phyloP scores from a whole-genome alignment of 176 grass and related monocot species.

The Poa pratensis region DNA sequence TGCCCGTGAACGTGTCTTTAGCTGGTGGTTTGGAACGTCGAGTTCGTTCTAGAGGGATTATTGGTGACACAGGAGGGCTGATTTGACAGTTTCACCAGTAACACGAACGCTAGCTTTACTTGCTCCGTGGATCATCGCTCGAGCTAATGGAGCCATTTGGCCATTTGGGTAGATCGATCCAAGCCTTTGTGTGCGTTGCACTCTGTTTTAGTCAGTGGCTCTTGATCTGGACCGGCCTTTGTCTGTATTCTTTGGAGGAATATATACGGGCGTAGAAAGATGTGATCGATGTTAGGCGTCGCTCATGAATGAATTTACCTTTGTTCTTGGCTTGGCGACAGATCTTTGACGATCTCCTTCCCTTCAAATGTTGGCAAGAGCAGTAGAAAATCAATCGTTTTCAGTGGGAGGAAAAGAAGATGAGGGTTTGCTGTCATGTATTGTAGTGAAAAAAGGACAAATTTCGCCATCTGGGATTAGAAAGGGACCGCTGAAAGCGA shows the following conservation, averaged over 20 bases:
- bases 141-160: not conserved
- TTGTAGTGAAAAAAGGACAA: not conserved
- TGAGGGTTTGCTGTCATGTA: not conserved
- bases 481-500: not conserved
- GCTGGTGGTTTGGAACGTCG: constrained; percentile 35
- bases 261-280: not conserved
- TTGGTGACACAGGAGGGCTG: not conserved
- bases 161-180: not conserved
- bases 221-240: constrained; percentile 11
- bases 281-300: not conserved
- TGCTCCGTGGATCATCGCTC: constrained; percentile 14
- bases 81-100: constrained; percentile 25
- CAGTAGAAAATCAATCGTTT: constrained; percentile 33
- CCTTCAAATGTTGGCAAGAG: constrained; percentile 23
- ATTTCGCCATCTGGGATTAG: not conserved
- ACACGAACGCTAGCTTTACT: constrained; percentile 30
- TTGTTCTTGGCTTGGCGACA: not conserved
- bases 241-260: constrained; percentile 25
- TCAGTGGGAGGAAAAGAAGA: not conserved
- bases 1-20: not conserved
- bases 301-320: not conserved
- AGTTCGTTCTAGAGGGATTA: constrained; percentile 25
- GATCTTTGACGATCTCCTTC: not conserved
- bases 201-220: constrained; percentile 7
- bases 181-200: constrained; percentile 57